phyloP scores from a whole-genome alignment of 83 land plant genomes.

The Picea abies region DNA sequence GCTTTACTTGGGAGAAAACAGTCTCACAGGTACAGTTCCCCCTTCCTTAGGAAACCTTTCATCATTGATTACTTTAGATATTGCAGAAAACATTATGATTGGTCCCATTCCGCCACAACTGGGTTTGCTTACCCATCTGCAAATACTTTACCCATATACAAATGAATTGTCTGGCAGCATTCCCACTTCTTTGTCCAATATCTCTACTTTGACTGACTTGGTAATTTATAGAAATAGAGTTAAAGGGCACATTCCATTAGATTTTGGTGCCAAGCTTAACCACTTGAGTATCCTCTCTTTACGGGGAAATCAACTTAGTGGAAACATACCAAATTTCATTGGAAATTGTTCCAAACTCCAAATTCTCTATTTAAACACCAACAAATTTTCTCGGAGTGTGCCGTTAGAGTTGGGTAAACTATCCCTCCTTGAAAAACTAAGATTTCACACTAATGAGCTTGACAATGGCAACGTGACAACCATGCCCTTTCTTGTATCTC shows the following conservation, averaged over 20 bases:
- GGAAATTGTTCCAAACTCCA: conserved; percentile 47
- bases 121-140: no score
- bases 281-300: conserved; percentile 46
- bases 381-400: conserved; percentile 43
- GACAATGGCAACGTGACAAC: conserved; percentile 39
- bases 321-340: conserved; percentile 41
- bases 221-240: not conserved
- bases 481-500: conserved; percentile 39
- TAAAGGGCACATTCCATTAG: conserved; percentile 42
- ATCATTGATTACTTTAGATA: not conserved
- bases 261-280: conserved; percentile 18
- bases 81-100: not conserved
- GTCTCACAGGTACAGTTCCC: conserved; percentile 13
- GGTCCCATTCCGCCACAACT: conserved; percentile 2
- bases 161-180: no score
- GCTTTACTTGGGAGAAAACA: not conserved
- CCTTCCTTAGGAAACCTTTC: conserved; percentile 4
- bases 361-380: conserved; percentile 48
- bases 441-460: conserved; percentile 44
- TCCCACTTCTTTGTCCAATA: no score
- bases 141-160: no score
- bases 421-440: conserved; percentile 28
- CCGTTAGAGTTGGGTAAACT: conserved; percentile 18
- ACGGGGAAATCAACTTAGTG: conserved; percentile 52
- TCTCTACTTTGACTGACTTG: no score